Evolutionary conservation across 2,329 filamentous ascomycete species (phyloP), one percentile per base, ranked within the genome.

Genomic region (Metarhizium guizhouense): DNA sequence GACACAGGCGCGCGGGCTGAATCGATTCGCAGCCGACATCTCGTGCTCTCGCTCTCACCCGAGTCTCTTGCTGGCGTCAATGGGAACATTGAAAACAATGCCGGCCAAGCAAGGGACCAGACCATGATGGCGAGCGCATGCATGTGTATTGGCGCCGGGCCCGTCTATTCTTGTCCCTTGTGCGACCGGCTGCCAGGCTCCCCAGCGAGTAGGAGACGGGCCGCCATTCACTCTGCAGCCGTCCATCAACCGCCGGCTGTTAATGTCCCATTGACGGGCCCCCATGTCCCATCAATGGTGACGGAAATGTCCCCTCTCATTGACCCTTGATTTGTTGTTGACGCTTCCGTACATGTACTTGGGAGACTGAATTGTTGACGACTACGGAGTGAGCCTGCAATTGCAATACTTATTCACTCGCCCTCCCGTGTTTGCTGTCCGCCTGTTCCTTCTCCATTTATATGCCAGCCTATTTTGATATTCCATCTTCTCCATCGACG

Each of bases 1-100:
- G 25, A 25, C 25, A 25, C 25, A 25, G 52, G 36, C 45, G 34
- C 32, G 45, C 52, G 32, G 34, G 36, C 40, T 18, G 40, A 40
- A 51, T 55, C 45, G 40, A 55, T 55, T 55, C 53, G 48, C 30
- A 47, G 40, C 30, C 38, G 29, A n/a, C 25, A 20, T 29, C n/a
- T 48, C 45, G 18, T 14, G 6, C 16, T 18, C 40, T 25, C 20
- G 3, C 20, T 3, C 20, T 25, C 20, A 25, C 20, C 20, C 20
- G 20, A 25, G 20, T n/a, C 25, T 25, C 25, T 25, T 25, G 25
- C 25, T 25, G 25, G 25, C 25, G 25, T 25, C 25, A 25, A 25
- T 25, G 25, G 25, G 25, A 25, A 49, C 47, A 11, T 13, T 30
- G 25, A 29, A 16, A 49, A 49, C 47, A 49, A 49, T 25, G 47